Conservation (phyloP, 2,329 filamentous ascomycete species). For the Fusarium sp. region DNA sequence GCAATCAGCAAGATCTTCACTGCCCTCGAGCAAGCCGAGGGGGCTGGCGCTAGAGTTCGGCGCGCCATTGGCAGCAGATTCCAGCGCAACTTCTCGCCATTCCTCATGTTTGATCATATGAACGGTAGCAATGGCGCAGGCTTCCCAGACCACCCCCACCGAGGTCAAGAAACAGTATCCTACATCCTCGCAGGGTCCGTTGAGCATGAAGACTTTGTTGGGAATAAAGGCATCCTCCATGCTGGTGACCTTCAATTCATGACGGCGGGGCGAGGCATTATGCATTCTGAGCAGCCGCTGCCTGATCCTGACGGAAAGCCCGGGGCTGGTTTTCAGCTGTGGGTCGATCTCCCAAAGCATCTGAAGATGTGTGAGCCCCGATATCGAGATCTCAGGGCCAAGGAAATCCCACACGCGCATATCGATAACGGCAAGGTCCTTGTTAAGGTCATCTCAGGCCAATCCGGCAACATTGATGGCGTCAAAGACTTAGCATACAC, state of each 20-base stretch:
- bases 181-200: conserved; percentile 6
- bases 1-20: conserved; percentile 10
- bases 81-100: conserved; percentile 11
- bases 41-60: conserved; percentile 2
- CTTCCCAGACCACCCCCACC: conserved; percentile 14
- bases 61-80: conserved; percentile 6
- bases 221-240: conserved; percentile 4
- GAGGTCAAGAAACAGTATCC: conserved; percentile 13
- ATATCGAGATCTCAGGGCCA: conserved; percentile 14
- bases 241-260: conserved; percentile 13
- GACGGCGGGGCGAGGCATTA: conserved; percentile 13
- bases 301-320: conserved; percentile 1
- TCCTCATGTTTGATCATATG: conserved; percentile 17
- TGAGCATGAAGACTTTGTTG: conserved; percentile 17
- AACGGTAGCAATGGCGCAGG: conserved; percentile 1
- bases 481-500: conserved; percentile 11
- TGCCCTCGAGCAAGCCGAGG: conserved; percentile 12
- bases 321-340: conserved; percentile 8
- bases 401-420: background rate
- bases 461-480: conserved; percentile 5
- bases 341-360: conserved; percentile 15
- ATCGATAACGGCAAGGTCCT: conserved; percentile 4
- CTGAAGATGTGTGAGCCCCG: conserved; percentile 13
- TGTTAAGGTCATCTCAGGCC: conserved; percentile 13
- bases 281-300: conserved; percentile 14